phyloP scores from a whole-genome alignment of 805 yeast genomes.

The Suhomyces vadensis region DNA sequence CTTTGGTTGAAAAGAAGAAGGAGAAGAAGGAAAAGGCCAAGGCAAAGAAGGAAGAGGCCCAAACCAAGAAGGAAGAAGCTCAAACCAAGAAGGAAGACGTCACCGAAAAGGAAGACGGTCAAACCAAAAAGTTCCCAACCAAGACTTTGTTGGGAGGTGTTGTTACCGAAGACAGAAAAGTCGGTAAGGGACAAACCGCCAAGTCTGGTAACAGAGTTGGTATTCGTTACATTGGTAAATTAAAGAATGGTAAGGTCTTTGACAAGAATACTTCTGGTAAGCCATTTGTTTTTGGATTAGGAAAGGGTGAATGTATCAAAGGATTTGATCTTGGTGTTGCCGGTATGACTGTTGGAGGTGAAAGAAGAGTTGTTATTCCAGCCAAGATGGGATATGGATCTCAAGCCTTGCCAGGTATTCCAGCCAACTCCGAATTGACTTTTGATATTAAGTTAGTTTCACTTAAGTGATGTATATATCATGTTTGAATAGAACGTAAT shows the following conservation, averaged over 20 bases:
- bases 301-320: conserved; percentile 97
- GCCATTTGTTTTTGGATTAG: conserved; percentile 88
- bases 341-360: conserved; percentile 98
- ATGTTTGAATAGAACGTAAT: background rate
- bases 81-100: conserved; percentile 22
- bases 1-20: conserved; percentile 28
- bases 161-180: conserved; percentile 85
- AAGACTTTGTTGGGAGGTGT: conserved; percentile 92
- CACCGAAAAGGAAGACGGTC: conserved; percentile 22
- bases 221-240: conserved; percentile 96
- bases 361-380: conserved; percentile 95
- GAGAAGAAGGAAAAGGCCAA: conserved; percentile 18
- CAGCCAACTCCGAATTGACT: conserved; percentile 94
- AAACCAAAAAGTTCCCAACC: conserved; percentile 58
- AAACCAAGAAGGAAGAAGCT: conserved; percentile 23
- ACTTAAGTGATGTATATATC: conserved; percentile 57
- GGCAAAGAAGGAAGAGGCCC: conserved; percentile 29
- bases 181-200: conserved; percentile 86
- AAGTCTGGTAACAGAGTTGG: conserved; percentile 89
- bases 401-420: conserved; percentile 93
- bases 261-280: conserved; percentile 97
- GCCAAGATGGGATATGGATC: conserved; percentile 96
- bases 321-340: conserved; percentile 99
- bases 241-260: conserved; percentile 92
- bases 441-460: conserved; percentile 94